phyloP scores from a whole-genome alignment of 23 red algal genomes.

The Gracilariopsis chorda region DNA sequence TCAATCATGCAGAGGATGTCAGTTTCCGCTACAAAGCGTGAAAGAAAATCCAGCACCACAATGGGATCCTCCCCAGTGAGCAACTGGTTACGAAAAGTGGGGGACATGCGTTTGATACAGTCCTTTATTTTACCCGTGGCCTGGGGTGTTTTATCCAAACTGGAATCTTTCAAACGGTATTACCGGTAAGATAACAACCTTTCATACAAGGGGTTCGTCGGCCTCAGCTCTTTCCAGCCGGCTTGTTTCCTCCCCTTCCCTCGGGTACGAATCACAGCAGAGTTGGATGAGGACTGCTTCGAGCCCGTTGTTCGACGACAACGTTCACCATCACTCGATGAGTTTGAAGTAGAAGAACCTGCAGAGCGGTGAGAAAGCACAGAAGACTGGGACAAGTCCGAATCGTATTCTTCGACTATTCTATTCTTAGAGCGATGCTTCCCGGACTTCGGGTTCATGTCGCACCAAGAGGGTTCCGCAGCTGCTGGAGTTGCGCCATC shows the following conservation, averaged over 20 bases:
- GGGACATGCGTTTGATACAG: neutral
- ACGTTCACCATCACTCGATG: neutral
- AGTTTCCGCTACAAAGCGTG: conserved; percentile 11
- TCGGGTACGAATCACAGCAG: neutral
- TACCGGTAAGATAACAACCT: neutral
- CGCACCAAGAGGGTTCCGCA: neutral
- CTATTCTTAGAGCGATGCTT: neutral
- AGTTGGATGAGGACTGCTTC: too few relatives aligned
- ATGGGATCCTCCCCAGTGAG: neutral
- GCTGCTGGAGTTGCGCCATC: neutral
- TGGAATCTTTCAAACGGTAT: neutral
- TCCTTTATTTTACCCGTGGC: neutral
- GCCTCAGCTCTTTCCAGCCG: neutral
- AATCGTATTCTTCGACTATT: neutral
- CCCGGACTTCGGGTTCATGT: neutral
- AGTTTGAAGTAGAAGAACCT: neutral
- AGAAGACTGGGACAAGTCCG: neutral
- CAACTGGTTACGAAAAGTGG: neutral
- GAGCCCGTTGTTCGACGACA: too few relatives aligned
- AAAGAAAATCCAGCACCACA: conserved; percentile 2
- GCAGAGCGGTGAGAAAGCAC: neutral
- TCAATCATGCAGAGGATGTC: neutral
- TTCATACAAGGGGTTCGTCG: neutral
- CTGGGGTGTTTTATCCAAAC: neutral
- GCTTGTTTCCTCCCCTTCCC: too few relatives aligned